phyloP scores from a whole-genome alignment of 2,329 filamentous ascomycete species.

The Dactylellina cionopaga region DNA sequence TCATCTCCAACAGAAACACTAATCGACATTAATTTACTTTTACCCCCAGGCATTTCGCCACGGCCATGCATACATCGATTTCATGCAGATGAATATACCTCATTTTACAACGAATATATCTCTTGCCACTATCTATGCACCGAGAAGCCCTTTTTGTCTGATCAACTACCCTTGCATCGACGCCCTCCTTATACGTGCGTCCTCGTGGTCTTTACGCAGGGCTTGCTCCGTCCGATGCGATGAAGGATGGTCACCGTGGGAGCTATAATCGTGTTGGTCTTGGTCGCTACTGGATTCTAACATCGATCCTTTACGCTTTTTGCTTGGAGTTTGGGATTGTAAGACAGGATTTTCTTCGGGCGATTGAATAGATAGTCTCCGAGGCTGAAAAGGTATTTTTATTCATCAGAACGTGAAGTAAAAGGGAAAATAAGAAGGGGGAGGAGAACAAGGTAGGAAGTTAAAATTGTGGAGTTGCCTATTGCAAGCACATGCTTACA shows the following conservation, averaged over 20 bases:
- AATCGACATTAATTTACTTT: too few species aligned
- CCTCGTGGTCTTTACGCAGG: slow-evolving; percentile 11
- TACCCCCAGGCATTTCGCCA: too few species aligned
- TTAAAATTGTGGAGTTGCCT: too few species aligned
- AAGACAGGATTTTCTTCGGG: slow-evolving; percentile 9
- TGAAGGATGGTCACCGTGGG: slow-evolving; percentile 3
- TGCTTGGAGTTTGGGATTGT: background rate
- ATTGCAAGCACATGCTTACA: too few species aligned
- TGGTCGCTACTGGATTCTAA: slow-evolving; percentile 15
- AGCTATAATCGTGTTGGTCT: background rate
- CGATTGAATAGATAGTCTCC: background rate
- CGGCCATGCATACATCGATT: too few species aligned
- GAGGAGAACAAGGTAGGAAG: too few species aligned
- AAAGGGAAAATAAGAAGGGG: background rate
- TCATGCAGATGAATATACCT: too few species aligned
- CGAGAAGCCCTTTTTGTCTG: background rate
- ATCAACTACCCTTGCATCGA: slow-evolving; percentile 31
- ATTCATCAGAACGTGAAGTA: background rate
- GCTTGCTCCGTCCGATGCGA: slow-evolving; percentile 9
- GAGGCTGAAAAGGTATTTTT: background rate
- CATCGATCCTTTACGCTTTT: slow-evolving; percentile 8
- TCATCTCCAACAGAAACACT: too few species aligned
- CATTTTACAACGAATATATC: background rate
- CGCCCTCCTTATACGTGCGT: slow-evolving; percentile 13
- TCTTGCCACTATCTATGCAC: too few species aligned